phyloP scores from a whole-genome alignment of 1,284 basidiomycete genomes.

The Irpex rosettiformis region DNA sequence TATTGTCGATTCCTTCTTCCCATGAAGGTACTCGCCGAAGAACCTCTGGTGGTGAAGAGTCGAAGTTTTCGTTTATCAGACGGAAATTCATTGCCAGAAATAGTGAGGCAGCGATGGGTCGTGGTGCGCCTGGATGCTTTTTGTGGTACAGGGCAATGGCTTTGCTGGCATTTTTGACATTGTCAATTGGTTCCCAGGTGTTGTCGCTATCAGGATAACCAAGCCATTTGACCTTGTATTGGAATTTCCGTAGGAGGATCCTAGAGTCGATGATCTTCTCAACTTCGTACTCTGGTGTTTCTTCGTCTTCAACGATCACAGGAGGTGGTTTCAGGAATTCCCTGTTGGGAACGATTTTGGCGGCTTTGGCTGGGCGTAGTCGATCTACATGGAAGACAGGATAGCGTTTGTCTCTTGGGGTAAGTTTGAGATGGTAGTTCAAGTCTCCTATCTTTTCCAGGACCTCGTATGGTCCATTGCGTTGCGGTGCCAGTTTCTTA shows the following conservation, averaged over 20 bases:
- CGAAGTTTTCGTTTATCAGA: not conserved
- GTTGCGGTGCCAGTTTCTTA: not conserved
- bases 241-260: not conserved
- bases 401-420: not conserved
- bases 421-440: not conserved
- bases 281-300: conserved; percentile 1
- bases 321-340: not conserved
- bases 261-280: not conserved
- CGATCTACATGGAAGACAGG: not conserved
- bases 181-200: conserved; percentile 6
- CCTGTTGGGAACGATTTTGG: not conserved
- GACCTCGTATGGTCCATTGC: not conserved
- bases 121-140: not conserved
- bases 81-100: not conserved
- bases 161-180: not conserved
- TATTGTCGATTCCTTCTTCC: not conserved
- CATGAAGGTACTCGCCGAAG: not conserved
- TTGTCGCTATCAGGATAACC: conserved; percentile 6
- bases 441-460: not conserved
- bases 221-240: conserved; percentile 12
- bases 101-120: not conserved
- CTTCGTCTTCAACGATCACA: not conserved
- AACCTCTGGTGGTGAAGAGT: not conserved
- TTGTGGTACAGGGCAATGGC: not conserved
- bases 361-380: not conserved